Evolutionary conservation across 805 yeast species (phyloP).

Genomic region (Schizosaccharomyces octosporus): DNA sequence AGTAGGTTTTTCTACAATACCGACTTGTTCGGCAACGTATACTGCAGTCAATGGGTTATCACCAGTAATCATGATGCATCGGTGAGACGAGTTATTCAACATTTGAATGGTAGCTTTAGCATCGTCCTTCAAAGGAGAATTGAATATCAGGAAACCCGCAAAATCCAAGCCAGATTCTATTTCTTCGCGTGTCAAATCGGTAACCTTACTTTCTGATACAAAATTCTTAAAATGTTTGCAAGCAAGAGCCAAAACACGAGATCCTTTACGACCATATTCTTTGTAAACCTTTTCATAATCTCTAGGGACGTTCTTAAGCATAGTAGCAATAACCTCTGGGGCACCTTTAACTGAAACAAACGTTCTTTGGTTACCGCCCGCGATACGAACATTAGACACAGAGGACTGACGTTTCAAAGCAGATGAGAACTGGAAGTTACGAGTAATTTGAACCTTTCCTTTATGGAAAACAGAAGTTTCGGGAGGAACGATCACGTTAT

Average conservation of each 20-base stretch:
- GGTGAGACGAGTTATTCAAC: constrained; percentile 86
- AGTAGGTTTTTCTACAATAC: constrained; percentile 59
- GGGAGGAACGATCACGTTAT: constrained; percentile 13
- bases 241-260: constrained; percentile 89
- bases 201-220: constrained; percentile 25
- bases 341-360: constrained; percentile 91
- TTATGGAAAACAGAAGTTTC: constrained; percentile 4
- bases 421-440: constrained; percentile 93
- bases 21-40: constrained; percentile 87
- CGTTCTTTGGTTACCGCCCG: constrained; percentile 19
- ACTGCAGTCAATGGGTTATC: constrained; percentile 96
- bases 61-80: constrained; percentile 91
- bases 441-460: constrained; percentile 43
- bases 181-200: constrained; percentile 42
- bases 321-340: constrained; percentile 73
- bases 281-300: constrained; percentile 68
- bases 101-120: constrained; percentile 73
- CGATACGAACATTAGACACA: constrained; percentile 31
- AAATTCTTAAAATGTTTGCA: constrained; percentile 39
- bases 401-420: constrained; percentile 87
- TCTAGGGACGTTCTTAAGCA: constrained; percentile 47
- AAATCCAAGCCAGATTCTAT: constrained; percentile 54
- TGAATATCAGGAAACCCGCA: constrained; percentile 89
- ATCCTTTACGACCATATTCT: constrained; percentile 80
- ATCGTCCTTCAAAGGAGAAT: constrained; percentile 84